Evolutionary conservation across 2,329 filamentous ascomycete genomes (phyloP).

Genomic region (Fragosphaeria purpurea): DNA sequence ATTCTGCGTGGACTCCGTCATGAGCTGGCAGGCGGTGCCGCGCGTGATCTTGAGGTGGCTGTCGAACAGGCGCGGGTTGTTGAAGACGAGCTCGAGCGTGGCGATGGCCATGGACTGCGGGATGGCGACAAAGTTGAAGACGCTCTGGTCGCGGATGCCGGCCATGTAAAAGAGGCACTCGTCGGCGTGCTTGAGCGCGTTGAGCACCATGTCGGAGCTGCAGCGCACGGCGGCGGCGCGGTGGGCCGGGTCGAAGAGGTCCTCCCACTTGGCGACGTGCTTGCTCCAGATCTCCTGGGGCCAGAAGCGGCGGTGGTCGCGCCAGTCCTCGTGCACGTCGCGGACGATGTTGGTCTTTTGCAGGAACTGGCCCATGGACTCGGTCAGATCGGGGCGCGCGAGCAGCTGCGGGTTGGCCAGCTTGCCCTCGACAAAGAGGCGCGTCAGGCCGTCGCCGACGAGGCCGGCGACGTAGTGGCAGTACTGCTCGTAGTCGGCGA

Average conservation of each 20-base stretch:
- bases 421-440: slow-evolving; percentile 76
- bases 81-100: slow-evolving; percentile 83
- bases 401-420: slow-evolving; percentile 80
- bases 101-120: slow-evolving; percentile 97
- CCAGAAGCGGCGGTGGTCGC: slow-evolving; percentile 86
- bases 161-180: slow-evolving; percentile 98
- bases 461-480: slow-evolving; percentile 98
- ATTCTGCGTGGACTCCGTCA: slow-evolving; percentile 90
- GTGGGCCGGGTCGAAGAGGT: slow-evolving; percentile 77
- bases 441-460: slow-evolving; percentile 89
- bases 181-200: slow-evolving; percentile 75
- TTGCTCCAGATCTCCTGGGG: slow-evolving; percentile 96
- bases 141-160: slow-evolving; percentile 85
- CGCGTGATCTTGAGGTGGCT: slow-evolving; percentile 94
- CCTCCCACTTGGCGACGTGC: slow-evolving; percentile 80
- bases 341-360: slow-evolving; percentile 99
- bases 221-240: slow-evolving; percentile 70
- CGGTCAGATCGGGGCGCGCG: slow-evolving; percentile 68
- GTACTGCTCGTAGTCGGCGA: slow-evolving; percentile 90
- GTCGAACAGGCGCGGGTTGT: slow-evolving; percentile 77
- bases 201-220: slow-evolving; percentile 88
- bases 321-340: slow-evolving; percentile 81
- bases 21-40: slow-evolving; percentile 81
- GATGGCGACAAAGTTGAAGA: slow-evolving; percentile 98
- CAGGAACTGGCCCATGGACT: slow-evolving; percentile 94